phyloP scores from a whole-genome alignment of 1,284 basidiomycete species.

The Amylostereum areolatum region DNA sequence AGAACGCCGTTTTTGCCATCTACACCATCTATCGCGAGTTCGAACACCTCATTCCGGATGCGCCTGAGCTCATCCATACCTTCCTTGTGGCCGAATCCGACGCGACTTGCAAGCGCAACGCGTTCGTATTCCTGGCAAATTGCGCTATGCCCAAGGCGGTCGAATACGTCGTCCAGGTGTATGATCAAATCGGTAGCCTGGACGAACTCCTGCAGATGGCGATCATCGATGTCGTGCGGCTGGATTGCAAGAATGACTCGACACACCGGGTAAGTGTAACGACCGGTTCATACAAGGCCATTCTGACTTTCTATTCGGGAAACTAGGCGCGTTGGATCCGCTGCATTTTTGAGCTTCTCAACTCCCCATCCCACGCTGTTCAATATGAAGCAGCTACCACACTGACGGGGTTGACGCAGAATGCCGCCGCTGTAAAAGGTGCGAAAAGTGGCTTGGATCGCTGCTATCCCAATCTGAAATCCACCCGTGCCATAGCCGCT shows the following conservation, averaged over 20 bases:
- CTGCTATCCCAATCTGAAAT: slow-evolving; percentile 1
- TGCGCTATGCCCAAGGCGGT: slow-evolving; percentile 89
- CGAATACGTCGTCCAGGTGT: slow-evolving; percentile 83
- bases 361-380: slow-evolving; percentile 88
- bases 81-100: slow-evolving; percentile 98
- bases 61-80: slow-evolving; percentile 93
- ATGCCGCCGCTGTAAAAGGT: slow-evolving; percentile 95
- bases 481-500: slow-evolving; percentile 52
- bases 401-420: slow-evolving; percentile 92
- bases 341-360: slow-evolving; percentile 92
- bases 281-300: slow-evolving; percentile 1
- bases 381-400: slow-evolving; percentile 98
- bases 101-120: slow-evolving; percentile 95
- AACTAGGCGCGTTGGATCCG: slow-evolving; percentile 85
- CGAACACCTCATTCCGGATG: slow-evolving; percentile 94
- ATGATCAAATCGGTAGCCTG: slow-evolving; percentile 79
- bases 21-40: slow-evolving; percentile 93
- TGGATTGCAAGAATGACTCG: slow-evolving; percentile 86
- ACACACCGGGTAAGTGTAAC: slow-evolving; percentile 59
- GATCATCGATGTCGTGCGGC: slow-evolving; percentile 90
- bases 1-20: slow-evolving; percentile 97
- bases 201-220: slow-evolving; percentile 97
- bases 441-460: slow-evolving; percentile 1
- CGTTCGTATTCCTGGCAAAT: slow-evolving; percentile 91
- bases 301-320: slow-evolving; percentile 11